These are phyloP conservation scores for Echria macrotheca DNA, from an alignment of 495 filamentous ascomycete genomes.

Conservation along the genomic window DNA sequence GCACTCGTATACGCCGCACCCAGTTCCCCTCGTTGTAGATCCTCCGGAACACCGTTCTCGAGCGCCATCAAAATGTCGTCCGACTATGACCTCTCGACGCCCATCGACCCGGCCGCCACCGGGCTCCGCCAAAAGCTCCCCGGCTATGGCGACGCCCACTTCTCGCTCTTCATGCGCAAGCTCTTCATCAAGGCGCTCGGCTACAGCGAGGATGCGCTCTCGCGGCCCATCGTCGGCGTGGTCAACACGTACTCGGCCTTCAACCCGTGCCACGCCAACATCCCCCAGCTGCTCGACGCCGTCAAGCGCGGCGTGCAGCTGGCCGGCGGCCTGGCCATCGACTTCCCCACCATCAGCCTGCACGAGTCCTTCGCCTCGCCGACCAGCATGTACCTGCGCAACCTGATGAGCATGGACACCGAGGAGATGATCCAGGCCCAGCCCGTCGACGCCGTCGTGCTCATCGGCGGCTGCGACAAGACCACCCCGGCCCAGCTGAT, in stretches of 20 bases:
- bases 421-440: constrained; percentile 66
- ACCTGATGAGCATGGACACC: constrained; percentile 68
- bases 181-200: constrained; percentile 67
- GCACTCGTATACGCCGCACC: neutral
- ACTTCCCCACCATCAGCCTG: constrained; percentile 63
- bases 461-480: constrained; percentile 67
- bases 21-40: neutral
- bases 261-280: constrained; percentile 65
- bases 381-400: constrained; percentile 64
- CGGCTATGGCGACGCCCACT: constrained; percentile 65
- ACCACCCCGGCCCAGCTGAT: constrained; percentile 64
- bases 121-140: constrained; percentile 57
- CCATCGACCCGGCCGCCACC: constrained; percentile 38
- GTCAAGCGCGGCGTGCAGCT: constrained; percentile 58
- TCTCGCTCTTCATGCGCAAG: constrained; percentile 64
- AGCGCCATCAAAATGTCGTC: neutral
- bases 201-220: constrained; percentile 61
- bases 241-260: constrained; percentile 62
- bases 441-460: constrained; percentile 57
- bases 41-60: neutral
- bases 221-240: constrained; percentile 59
- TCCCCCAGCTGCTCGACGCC: constrained; percentile 62
- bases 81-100: constrained; percentile 51
- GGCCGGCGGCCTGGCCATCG: constrained; percentile 54
- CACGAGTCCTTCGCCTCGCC: constrained; percentile 59